phyloP scores from a whole-genome alignment of 805 yeast species.

The Pichia manshurica region DNA sequence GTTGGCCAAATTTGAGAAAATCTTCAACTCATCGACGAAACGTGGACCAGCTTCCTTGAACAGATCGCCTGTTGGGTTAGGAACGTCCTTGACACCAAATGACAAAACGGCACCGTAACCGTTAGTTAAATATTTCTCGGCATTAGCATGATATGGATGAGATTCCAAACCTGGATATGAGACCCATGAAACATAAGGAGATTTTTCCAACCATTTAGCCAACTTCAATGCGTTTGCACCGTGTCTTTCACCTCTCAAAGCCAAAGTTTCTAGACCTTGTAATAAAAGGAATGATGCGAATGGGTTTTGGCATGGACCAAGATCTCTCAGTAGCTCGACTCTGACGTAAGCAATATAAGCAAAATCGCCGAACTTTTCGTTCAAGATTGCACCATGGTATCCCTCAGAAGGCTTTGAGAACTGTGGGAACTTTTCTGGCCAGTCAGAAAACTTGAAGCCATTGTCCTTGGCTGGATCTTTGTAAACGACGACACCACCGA shows the following conservation, averaged over 20 bases:
- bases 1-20: conserved; percentile 91
- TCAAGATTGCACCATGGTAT: conserved; percentile 81
- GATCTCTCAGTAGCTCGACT: conserved; percentile 81
- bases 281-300: conserved; percentile 79
- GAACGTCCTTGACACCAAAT: conserved; percentile 74
- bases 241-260: conserved; percentile 91
- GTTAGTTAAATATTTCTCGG: conserved; percentile 72
- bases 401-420: conserved; percentile 88
- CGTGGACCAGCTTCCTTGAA: conserved; percentile 74
- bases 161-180: conserved; percentile 86
- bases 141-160: conserved; percentile 71
- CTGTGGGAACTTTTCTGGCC: conserved; percentile 87
- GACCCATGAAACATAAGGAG: conserved; percentile 75
- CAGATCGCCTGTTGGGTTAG: conserved; percentile 44
- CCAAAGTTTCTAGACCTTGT: conserved; percentile 92
- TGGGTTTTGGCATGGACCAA: conserved; percentile 87
- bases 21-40: conserved; percentile 75
- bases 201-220: conserved; percentile 68
- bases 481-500: conserved; percentile 77
- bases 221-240: conserved; percentile 73
- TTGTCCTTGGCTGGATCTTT: conserved; percentile 59
- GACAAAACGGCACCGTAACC: conserved; percentile 88
- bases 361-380: conserved; percentile 72
- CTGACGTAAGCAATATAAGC: conserved; percentile 80
- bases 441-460: conserved; percentile 83